Percentiles rank a stretch among this genome's conserved stretches.
Conservation (phyloP, 2,329 filamentous ascomycete genomes). For the Colletotrichum ledebouriae region DNA sequence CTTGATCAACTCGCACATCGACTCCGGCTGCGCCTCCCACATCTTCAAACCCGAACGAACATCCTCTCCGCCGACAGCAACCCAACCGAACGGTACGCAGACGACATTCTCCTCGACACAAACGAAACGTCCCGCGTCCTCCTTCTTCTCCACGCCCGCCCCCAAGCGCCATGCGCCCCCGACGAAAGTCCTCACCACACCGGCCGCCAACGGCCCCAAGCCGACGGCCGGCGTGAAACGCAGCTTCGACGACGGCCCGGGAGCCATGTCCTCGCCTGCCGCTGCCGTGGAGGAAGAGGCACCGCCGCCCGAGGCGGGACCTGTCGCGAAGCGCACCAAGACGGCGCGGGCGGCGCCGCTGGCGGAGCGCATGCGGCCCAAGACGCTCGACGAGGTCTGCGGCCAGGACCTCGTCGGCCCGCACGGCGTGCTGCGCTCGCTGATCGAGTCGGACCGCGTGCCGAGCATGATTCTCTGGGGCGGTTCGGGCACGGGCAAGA, state of each 20-base stretch:
- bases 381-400: slow-evolving; percentile 84
- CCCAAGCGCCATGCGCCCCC: slow-evolving; percentile 65
- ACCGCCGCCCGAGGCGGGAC: slow-evolving; percentile 46
- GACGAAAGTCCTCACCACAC: slow-evolving; percentile 50
- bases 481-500: slow-evolving; percentile 84
- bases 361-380: slow-evolving; percentile 93
- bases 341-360: slow-evolving; percentile 82
- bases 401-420: slow-evolving; percentile 93
- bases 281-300: slow-evolving; percentile 3
- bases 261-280: slow-evolving; percentile 44
- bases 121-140: slow-evolving; percentile 65
- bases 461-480: slow-evolving; percentile 98
- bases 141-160: slow-evolving; percentile 73
- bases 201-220: slow-evolving; percentile 47
- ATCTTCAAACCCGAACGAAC: slow-evolving; percentile 65
- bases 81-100: slow-evolving; percentile 47
- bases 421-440: slow-evolving; percentile 83
- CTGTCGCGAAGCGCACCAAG: slow-evolving; percentile 75
- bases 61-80: slow-evolving; percentile 48
- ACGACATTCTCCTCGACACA: slow-evolving; percentile 54
- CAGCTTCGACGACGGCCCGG: slow-evolving; percentile 67
- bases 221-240: slow-evolving; percentile 61
- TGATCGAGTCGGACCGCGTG: slow-evolving; percentile 88
- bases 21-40: slow-evolving; percentile 81
- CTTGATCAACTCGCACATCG: slow-evolving; percentile 91